Percentiles rank a stretch among this genome's conserved stretches.
These are phyloP conservation scores for Teunomyces barrocoloradensis DNA, from an alignment of 805 yeast species.

Conservation along the genomic window DNA sequence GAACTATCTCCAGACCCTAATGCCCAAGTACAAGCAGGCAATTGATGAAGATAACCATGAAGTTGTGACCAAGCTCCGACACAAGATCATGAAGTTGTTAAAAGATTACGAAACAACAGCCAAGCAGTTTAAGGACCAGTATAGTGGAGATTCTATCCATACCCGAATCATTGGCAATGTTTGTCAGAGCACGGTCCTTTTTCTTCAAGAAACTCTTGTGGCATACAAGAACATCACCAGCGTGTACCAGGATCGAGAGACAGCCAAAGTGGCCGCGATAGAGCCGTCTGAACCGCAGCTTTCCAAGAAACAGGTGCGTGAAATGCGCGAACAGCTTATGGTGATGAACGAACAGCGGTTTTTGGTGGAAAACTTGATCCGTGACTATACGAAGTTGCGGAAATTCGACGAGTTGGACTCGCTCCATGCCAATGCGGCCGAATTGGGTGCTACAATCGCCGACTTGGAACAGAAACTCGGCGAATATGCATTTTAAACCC, in stretches of 20 bases:
- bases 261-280: conserved; percentile 15
- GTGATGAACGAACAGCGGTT: conserved; percentile 83
- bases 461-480: conserved; percentile 54
- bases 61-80: conserved; percentile 18
- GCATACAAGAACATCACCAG: conserved; percentile 61
- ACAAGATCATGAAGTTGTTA: conserved; percentile 19
- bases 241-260: conserved; percentile 32
- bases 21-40: conserved; percentile 20
- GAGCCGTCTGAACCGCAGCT: conserved; percentile 15
- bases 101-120: conserved; percentile 33
- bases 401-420: conserved; percentile 74
- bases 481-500: conserved; percentile 36
- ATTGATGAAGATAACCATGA: conserved; percentile 14
- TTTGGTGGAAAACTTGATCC: conserved; percentile 63
- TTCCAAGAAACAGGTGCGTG: conserved; percentile 54
- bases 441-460: conserved; percentile 49
- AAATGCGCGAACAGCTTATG: conserved; percentile 70
- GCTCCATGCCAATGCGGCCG: conserved; percentile 55
- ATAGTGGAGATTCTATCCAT: conserved; percentile 11
- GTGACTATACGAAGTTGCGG: conserved; percentile 60
- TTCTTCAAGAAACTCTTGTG: conserved; percentile 65
- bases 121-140: conserved; percentile 20
- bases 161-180: conserved; percentile 47
- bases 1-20: conserved; percentile 17
- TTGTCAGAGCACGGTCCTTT: conserved; percentile 53